phyloP scores from a whole-genome alignment of 805 yeast genomes.

The Metschnikowia orientalis region DNA sequence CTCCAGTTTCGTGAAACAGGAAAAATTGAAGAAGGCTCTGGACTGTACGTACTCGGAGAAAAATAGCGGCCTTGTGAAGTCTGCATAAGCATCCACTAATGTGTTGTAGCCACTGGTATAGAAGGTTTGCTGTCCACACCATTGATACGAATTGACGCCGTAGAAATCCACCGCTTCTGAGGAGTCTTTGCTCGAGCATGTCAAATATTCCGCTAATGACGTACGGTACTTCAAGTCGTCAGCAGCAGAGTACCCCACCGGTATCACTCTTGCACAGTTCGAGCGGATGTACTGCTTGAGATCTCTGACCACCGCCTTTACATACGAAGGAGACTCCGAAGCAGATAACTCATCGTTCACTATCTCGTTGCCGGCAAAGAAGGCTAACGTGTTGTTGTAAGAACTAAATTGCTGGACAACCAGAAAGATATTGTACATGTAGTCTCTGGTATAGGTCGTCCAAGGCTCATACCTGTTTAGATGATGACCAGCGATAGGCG shows the following conservation, averaged over 20 bases:
- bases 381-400: slow-evolving; percentile 86
- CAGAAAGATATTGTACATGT: slow-evolving; percentile 70
- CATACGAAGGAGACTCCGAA: slow-evolving; percentile 61
- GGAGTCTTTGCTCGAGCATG: slow-evolving; percentile 56
- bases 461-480: slow-evolving; percentile 91
- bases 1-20: too few relatives aligned
- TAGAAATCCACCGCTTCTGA: slow-evolving; percentile 68
- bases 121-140: slow-evolving; percentile 87
- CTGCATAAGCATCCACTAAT: slow-evolving; percentile 67
- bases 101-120: slow-evolving; percentile 62
- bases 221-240: slow-evolving; percentile 79
- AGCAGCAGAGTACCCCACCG: slow-evolving; percentile 96
- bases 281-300: slow-evolving; percentile 63
- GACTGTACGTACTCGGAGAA: slow-evolving; percentile 66
- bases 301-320: slow-evolving; percentile 78
- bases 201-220: slow-evolving; percentile 74
- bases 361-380: slow-evolving; percentile 89
- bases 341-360: slow-evolving; percentile 77
- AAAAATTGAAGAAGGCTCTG: neutral
- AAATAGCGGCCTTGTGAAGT: slow-evolving; percentile 72
- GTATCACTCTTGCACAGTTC: slow-evolving; percentile 63
- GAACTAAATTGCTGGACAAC: slow-evolving; percentile 77
- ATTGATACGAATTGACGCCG: slow-evolving; percentile 77
- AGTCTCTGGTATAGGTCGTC: slow-evolving; percentile 71
- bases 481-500: slow-evolving; percentile 75